These are phyloP conservation scores for Dactylellina parvicollis DNA, from an alignment of 2,329 filamentous ascomycete genomes.

Conservation along the genomic window DNA sequence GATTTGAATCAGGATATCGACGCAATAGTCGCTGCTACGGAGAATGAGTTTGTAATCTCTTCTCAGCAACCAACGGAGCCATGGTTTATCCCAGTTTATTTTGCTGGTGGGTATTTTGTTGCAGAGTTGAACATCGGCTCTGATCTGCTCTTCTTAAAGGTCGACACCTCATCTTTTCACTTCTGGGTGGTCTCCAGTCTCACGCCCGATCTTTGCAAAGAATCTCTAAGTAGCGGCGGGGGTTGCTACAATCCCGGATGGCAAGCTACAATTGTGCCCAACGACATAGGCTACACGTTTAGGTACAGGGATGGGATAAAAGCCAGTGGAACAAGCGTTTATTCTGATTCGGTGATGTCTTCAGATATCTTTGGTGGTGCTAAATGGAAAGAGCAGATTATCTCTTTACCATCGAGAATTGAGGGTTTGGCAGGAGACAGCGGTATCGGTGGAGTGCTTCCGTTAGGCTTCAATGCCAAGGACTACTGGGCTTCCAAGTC, in stretches of 20 bases:
- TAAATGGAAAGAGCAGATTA: constrained; percentile 19
- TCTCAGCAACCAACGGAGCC: constrained; percentile 7
- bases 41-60: constrained; percentile 31
- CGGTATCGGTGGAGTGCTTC: constrained; percentile 35
- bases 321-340: constrained; percentile 17
- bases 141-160: constrained; percentile 17
- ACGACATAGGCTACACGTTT: constrained; percentile 19
- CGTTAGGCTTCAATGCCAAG: constrained; percentile 30
- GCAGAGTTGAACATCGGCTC: constrained; percentile 39
- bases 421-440: constrained; percentile 8
- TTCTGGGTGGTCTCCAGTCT: constrained; percentile 40
- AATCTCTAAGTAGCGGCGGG: neutral
- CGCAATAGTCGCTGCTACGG: neutral
- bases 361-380: constrained; percentile 32
- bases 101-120: constrained; percentile 18
- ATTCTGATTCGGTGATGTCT: constrained; percentile 10
- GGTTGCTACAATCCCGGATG: constrained; percentile 29
- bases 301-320: constrained; percentile 23
- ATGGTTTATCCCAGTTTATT: constrained; percentile 34
- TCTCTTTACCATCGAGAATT: constrained; percentile 20
- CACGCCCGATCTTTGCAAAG: constrained; percentile 9
- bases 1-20: neutral
- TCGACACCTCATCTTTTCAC: constrained; percentile 43
- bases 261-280: neutral
- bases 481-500: constrained; percentile 9